phyloP scores from a whole-genome alignment of 164 flowering plant genomes.

The grape (Vitis vinifera) region ASM3070453v1 NC_081815.1:2298001-2298500 shows the following conservation, averaged over 20 bases:
- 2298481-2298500: slow-evolving; percentile 66
- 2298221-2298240: neutral
- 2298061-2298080: neutral
- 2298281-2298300: slow-evolving; percentile 83
- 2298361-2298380: neutral
- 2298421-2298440: slow-evolving; percentile 51
- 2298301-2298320: slow-evolving; percentile 57
- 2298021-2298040: neutral
- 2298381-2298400: neutral
- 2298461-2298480: slow-evolving; percentile 53
- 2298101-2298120: neutral
- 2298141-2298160: slow-evolving; percentile 63
- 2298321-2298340: slow-evolving; percentile 57
- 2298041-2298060: neutral
- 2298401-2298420: neutral
- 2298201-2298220: neutral
- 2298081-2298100: neutral
- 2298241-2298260: neutral
- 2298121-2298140: slow-evolving; percentile 32
- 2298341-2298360: neutral
- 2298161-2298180: slow-evolving; percentile 47
- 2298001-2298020: neutral
- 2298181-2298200: neutral
- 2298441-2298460: slow-evolving; percentile 79
- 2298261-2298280: slow-evolving; percentile 33